Conservation (phyloP, 768 basidiomycete species). For the Hericium rajendrae region DNA sequence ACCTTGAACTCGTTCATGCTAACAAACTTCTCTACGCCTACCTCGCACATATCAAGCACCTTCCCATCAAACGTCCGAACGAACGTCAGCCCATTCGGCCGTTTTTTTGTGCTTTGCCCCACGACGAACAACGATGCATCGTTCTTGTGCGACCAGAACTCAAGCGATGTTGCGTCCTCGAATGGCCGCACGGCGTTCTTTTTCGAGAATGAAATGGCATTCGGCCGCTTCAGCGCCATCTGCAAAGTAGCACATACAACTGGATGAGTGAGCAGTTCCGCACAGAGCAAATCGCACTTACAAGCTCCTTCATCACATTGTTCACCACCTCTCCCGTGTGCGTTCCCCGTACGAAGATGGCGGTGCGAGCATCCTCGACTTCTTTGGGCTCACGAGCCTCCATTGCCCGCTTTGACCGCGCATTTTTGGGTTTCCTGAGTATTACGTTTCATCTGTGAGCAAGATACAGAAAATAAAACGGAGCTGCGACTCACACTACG, state of each 20-base stretch:
- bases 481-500: background rate
- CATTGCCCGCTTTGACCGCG: constrained; percentile 83
- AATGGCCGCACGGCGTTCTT: constrained; percentile 90
- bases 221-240: constrained; percentile 91
- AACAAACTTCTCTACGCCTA: constrained; percentile 76
- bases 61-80: constrained; percentile 79
- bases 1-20: constrained; percentile 84
- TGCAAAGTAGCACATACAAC: constrained; percentile 22
- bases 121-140: constrained; percentile 87
- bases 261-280: background rate
- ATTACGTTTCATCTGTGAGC: background rate
- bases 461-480: background rate
- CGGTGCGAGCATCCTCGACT: constrained; percentile 78
- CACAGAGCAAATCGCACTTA: constrained; percentile 28
- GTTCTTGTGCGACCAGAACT: constrained; percentile 92
- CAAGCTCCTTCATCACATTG: constrained; percentile 81
- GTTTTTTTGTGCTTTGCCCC: constrained; percentile 89
- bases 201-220: constrained; percentile 88
- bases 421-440: constrained; percentile 85
- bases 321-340: constrained; percentile 77
- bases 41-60: constrained; percentile 91
- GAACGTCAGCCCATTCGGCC: constrained; percentile 80
- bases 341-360: constrained; percentile 84
- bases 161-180: constrained; percentile 72
- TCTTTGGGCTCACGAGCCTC: constrained; percentile 85